Base-by-base conservation (phyloP, 257 asterid species). In the Salvia rosmarinus region DNA sequence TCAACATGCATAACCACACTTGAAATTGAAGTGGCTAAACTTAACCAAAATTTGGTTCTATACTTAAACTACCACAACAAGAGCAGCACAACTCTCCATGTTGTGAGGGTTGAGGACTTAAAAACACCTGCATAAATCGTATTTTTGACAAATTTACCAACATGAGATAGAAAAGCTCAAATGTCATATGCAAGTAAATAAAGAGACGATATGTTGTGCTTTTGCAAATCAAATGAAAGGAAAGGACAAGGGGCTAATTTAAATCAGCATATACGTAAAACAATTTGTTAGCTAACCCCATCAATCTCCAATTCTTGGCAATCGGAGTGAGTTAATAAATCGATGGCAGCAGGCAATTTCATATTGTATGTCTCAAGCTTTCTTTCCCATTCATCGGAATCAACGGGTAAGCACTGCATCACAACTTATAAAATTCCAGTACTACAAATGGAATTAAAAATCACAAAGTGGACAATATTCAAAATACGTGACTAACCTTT, bases 201-300 rank as follows among this genome's bases (percentile, higher is more conserved):
- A 68, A 40, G 14, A 17, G 1, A 11, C 32, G 54, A 61, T 39
- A 44, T 32, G 51, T 13, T 37, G 43, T 10, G 43, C 40, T 58
- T 37, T 40, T 39, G 34, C 16, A 2, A 9, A 21, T 11, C 21
- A 20, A 34, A 35, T 25, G 12, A 54, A 30, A 21, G 43, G 12
- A 35, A 50, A 66, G 28, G 25, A 66, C 50, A 52, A 17, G 0
- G 16, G 49, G 55, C 44, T 21, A 73, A 39, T 30, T 35, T 16
- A 49, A 30, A 57, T 32, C 16, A 55, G 61, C 23, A 57, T 35
- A 21, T 69, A 64, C 43, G 66, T 5, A 74, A 65, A 64, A 28
- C 4, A 76, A 67, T 34, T 50, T 70, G 21, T 19, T 37, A 46
- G 84, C 87, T 75, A 77, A 91, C 96, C 97, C 89, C 95, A 67